phyloP scores from a whole-genome alignment of 2,329 filamentous ascomycete genomes.

The Penicillium occitanis region DNA sequence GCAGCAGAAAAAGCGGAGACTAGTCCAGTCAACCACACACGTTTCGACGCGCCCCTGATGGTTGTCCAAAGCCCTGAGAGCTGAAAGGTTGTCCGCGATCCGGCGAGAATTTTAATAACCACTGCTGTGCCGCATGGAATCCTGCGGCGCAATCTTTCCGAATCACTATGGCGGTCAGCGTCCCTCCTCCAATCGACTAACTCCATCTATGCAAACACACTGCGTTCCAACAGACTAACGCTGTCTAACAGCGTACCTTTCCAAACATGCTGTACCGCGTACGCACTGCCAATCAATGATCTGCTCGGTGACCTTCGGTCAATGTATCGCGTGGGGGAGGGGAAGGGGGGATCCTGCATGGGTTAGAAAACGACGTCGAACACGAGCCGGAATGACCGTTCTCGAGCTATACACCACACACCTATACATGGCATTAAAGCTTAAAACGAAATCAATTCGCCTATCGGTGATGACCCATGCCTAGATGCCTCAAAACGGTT shows the following conservation, averaged over 20 bases:
- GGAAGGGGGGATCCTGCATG: neutral
- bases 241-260: neutral
- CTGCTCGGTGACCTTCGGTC: neutral
- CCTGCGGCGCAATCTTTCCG: slow-evolving; percentile 8
- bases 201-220: neutral
- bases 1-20: slow-evolving; percentile 17
- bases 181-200: neutral
- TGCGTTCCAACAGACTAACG: neutral
- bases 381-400: slow-evolving; percentile 1
- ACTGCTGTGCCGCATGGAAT: slow-evolving; percentile 7
- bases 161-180: slow-evolving; percentile 2
- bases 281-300: neutral
- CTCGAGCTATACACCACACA: slow-evolving; percentile 2
- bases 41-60: slow-evolving; percentile 16
- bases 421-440: neutral
- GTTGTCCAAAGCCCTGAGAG: neutral
- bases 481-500: neutral
- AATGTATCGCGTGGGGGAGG: neutral
- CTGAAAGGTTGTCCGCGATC: slow-evolving; percentile 7
- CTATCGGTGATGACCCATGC: neutral
- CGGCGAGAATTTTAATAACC: slow-evolving; percentile 7
- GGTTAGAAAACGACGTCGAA: neutral
- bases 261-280: neutral
- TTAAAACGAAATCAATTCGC: neutral
- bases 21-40: neutral